Percentiles rank a stretch among this genome's conserved stretches.
Conservation (phyloP, 805 yeast genomes). For the Lipomyces yamadae region DNA sequence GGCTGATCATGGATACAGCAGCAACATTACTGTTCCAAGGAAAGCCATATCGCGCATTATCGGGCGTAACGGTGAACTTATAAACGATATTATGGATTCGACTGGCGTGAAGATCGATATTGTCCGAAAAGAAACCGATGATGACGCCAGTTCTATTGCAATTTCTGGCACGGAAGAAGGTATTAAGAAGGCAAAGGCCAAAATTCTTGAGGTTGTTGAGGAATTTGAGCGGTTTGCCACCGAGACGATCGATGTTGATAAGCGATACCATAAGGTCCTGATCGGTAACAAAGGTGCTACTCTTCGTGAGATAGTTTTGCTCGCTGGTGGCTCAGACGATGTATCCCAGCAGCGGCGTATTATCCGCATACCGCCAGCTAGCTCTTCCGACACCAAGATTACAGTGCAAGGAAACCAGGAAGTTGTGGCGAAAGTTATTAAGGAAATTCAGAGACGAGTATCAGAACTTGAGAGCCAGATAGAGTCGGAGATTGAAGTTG, state of each 20-base stretch:
- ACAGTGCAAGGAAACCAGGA: slow-evolving; percentile 74
- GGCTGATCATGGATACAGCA: slow-evolving; percentile 77
- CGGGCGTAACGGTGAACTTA: slow-evolving; percentile 85
- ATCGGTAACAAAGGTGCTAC: slow-evolving; percentile 80
- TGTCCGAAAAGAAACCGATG: slow-evolving; percentile 52
- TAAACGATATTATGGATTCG: slow-evolving; percentile 76
- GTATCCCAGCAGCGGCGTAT: slow-evolving; percentile 55
- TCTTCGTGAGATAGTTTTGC: slow-evolving; percentile 71
- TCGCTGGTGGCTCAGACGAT: slow-evolving; percentile 75
- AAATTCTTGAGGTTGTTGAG: slow-evolving; percentile 64
- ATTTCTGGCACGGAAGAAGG: slow-evolving; percentile 79
- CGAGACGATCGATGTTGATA: slow-evolving; percentile 66
- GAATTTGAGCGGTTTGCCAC: slow-evolving; percentile 67
- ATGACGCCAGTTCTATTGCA: slow-evolving; percentile 58
- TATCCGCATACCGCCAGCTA: slow-evolving; percentile 73
- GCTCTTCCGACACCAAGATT: slow-evolving; percentile 54
- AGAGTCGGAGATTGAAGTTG: slow-evolving; percentile 59
- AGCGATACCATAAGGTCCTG: slow-evolving; percentile 72
- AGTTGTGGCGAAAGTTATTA: slow-evolving; percentile 70
- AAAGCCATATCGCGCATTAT: slow-evolving; percentile 82
- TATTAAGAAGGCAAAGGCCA: slow-evolving; percentile 70
- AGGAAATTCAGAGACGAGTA: slow-evolving; percentile 56
- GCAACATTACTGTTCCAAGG: slow-evolving; percentile 67
- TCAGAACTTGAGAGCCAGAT: slow-evolving; percentile 56
- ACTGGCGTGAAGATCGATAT: slow-evolving; percentile 55